These are phyloP conservation scores for Apiotrichum akiyoshidainum DNA, from an alignment of 1,284 basidiomycete genomes.

Conservation along the genomic window DNA sequence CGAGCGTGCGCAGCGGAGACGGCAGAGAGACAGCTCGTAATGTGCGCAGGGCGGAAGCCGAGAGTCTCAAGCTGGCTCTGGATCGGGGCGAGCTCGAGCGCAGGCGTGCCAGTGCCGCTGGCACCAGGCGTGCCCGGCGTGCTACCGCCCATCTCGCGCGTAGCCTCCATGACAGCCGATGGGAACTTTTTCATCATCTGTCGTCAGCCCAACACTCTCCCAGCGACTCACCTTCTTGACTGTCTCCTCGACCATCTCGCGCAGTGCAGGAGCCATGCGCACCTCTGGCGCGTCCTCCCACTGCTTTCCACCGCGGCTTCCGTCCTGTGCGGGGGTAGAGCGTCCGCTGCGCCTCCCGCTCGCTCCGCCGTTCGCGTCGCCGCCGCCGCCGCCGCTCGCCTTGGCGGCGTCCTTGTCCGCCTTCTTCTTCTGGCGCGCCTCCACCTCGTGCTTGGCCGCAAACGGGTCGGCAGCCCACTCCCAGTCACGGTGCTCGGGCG, in stretches of 20 bases:
- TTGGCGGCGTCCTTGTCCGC: slow-evolving; percentile 37
- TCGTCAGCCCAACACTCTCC: neutral
- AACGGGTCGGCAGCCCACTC: slow-evolving; percentile 84
- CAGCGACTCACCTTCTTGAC: slow-evolving; percentile 66
- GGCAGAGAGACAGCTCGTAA: slow-evolving; percentile 44
- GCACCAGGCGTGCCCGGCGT: too few relatives aligned
- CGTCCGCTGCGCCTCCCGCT: slow-evolving; percentile 56
- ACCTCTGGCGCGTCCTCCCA: slow-evolving; percentile 75
- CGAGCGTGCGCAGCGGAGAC: slow-evolving; percentile 41
- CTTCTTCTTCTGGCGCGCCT: slow-evolving; percentile 60
- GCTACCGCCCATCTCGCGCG: slow-evolving; percentile 33
- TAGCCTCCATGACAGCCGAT: slow-evolving; percentile 48
- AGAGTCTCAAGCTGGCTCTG: slow-evolving; percentile 45
- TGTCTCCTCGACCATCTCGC: slow-evolving; percentile 76
- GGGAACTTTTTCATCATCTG: slow-evolving; percentile 53
- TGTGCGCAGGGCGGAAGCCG: slow-evolving; percentile 52
- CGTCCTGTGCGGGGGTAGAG: slow-evolving; percentile 19
- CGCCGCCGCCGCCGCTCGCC: slow-evolving; percentile 18
- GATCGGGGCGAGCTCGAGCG: slow-evolving; percentile 36
- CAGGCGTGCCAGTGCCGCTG: neutral
- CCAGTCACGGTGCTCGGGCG: slow-evolving; percentile 71
- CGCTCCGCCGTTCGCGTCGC: slow-evolving; percentile 26
- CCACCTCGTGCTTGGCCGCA: slow-evolving; percentile 64
- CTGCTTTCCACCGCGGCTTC: slow-evolving; percentile 51
- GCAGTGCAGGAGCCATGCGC: slow-evolving; percentile 70